Conservation (phyloP, 768 basidiomycete species). For the Chalciporus chontae region DNA sequence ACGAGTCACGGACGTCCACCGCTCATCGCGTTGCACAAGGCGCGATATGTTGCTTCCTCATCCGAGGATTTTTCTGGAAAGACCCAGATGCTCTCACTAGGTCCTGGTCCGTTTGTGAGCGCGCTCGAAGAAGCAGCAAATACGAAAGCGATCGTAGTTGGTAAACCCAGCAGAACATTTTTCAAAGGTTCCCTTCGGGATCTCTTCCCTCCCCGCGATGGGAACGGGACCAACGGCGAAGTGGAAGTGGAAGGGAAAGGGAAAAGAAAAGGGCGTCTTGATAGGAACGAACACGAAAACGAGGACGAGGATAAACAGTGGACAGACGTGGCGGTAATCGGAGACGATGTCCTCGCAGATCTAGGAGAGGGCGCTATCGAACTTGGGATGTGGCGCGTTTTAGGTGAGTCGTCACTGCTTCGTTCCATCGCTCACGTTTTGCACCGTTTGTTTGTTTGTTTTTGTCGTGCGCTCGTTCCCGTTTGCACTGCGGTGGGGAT, state of each 20-base stretch:
- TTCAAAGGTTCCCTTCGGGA: conserved; percentile 55
- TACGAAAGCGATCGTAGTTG: conserved; percentile 49
- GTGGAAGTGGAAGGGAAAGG: not conserved
- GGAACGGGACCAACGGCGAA: not conserved
- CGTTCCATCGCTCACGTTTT: not conserved
- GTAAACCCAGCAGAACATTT: conserved; percentile 60
- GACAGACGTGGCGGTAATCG: conserved; percentile 46
- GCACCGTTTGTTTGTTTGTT: not conserved
- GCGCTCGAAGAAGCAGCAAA: conserved; percentile 57
- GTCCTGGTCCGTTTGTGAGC: conserved; percentile 67
- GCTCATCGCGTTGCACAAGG: conserved; percentile 60
- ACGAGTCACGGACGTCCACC: conserved; percentile 15
- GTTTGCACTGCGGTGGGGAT: too few species aligned
- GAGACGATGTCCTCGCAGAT: conserved; percentile 66
- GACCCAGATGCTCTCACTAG: conserved; percentile 44
- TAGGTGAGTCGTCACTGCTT: conserved; percentile 44
- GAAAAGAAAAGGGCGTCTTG: not conserved
- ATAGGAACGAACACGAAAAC: too few species aligned
- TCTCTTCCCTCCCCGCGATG: conserved; percentile 18
- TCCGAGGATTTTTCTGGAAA: too few species aligned
- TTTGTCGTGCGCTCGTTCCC: too few species aligned
- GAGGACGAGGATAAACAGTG: not conserved
- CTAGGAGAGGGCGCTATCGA: conserved; percentile 60
- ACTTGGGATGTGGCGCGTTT: conserved; percentile 56
- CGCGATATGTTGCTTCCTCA: conserved; percentile 34